Evolutionary conservation across 768 basidiomycete species (phyloP), one percentile per base, ranked within the genome.

Genomic region (Pisolithus orientalis): DNA sequence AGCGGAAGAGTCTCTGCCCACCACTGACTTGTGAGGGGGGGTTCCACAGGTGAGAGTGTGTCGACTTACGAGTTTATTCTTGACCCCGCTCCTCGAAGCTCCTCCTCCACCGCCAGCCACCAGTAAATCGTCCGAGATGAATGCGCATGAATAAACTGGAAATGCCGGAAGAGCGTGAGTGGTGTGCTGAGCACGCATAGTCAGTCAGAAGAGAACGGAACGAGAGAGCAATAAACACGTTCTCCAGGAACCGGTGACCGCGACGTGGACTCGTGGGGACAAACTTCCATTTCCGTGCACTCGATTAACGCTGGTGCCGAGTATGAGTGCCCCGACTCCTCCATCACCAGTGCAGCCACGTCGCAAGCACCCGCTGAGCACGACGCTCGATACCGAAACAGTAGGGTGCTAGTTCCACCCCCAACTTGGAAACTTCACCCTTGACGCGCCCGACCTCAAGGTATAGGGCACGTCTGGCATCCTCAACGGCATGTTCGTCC

Each of bases 41-140:
- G 54, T 45, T 54, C n/a, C 34, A 48, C 39, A 1, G 8, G 21
- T 28, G 5, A 47, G 25, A 34, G 4, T 34, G 47, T 25, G 11
- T 21, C 32, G 24, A 11, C 87, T 62, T 57, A 91, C 95, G 58
- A 99, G 70, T 67, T 92, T 91, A 72, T 99, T 99, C 75, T 92
- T 90, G 54, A 99, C 87, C 4, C 96, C 96, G 49, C 80, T 92
- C 56, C 80, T 80, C 9, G 87, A 82, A 11, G 89, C 79, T 16
- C 95, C 95, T 1, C 89, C 89, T 17, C 96, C 96, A 4, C 94
- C 96, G 1, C 93, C 95, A 6, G 95, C 75, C 2, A 94, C 75
- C 17, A 98, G 71, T 25, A 80, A 74, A 24, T 80, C 74, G n/a
- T 84, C 76, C 0, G 84, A 77, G 9, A 89, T 63, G 71, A 94